Conservation (phyloP, 306 rosid genomes). For the Cyamopsis tetragonoloba region DNA sequence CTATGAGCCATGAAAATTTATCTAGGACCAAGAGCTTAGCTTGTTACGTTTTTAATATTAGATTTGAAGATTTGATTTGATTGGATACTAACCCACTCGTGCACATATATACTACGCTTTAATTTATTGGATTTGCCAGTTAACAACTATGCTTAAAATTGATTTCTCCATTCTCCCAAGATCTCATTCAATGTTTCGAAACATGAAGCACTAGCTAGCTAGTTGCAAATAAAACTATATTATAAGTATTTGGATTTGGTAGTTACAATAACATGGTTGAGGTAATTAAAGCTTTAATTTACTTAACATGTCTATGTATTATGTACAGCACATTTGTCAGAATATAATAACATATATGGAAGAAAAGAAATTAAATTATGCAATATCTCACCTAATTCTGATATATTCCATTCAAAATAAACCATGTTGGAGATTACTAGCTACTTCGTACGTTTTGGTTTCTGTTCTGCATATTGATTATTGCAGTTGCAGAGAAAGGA, state of each 20-base stretch:
- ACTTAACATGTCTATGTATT: no score
- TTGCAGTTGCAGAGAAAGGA: no score
- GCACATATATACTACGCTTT: constrained; percentile 25
- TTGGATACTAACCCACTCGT: constrained; percentile 43
- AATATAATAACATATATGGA: constrained; percentile 27
- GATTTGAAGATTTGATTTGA: constrained; percentile 38
- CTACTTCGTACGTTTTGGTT: no score
- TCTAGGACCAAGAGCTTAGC: constrained; percentile 18
- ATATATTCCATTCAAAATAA: constrained; percentile 12
- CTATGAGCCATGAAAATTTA: not conserved
- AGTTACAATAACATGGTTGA: constrained; percentile 28
- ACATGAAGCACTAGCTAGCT: constrained; percentile 59
- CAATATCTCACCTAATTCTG: constrained; percentile 31
- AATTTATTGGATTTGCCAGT: constrained; percentile 21
- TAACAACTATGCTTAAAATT: constrained; percentile 13
- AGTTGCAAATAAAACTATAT: not conserved
- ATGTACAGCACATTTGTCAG: constrained; percentile 1
- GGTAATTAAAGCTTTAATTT: not conserved
- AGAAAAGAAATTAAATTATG: not conserved
- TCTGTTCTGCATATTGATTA: no score
- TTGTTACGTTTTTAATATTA: constrained; percentile 20
- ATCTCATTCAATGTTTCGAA: constrained; percentile 41
- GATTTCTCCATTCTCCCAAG: constrained; percentile 19
- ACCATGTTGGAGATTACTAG: no score
- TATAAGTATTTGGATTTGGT: constrained; percentile 30